Percentiles rank a stretch among this genome's conserved stretches.
These are phyloP conservation scores for Balakata baccata DNA, from an alignment of 345 rosid genomes.

Conservation along the genomic window DNA sequence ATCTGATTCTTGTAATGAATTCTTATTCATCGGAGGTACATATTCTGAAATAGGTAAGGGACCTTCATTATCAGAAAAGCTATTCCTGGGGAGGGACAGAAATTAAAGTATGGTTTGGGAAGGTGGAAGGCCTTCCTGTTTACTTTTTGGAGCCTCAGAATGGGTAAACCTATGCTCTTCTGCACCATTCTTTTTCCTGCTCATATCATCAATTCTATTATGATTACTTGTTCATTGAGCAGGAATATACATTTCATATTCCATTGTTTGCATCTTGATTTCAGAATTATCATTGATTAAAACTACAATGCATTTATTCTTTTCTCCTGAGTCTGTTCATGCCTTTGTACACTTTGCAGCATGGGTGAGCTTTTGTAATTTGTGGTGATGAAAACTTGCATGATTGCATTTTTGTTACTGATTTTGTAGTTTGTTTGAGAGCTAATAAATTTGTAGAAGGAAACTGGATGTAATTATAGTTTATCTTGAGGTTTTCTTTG, in stretches of 20 bases:
- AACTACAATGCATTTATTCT: background rate
- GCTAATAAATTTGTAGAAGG: background rate
- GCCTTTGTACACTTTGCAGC: background rate
- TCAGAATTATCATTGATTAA: background rate
- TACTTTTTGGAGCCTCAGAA: slow-evolving; percentile 89
- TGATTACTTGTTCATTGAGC: background rate
- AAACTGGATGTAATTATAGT: background rate
- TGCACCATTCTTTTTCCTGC: background rate
- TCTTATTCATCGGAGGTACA: slow-evolving; percentile 4
- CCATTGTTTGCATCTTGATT: too few species aligned
- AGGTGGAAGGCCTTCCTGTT: slow-evolving; percentile 87
- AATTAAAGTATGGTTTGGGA: slow-evolving; percentile 86
- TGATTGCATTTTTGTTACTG: background rate
- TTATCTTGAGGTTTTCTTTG: background rate
- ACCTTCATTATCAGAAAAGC: slow-evolving; percentile 55
- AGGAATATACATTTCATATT: background rate
- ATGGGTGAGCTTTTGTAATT: background rate
- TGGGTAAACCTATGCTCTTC: slow-evolving; percentile 46
- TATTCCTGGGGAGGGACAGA: slow-evolving; percentile 84
- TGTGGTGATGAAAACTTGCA: background rate
- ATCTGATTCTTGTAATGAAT: slow-evolving; percentile 8
- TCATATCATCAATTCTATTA: background rate
- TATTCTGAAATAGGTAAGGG: slow-evolving; percentile 58
- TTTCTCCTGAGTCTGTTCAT: background rate
- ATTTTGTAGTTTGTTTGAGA: background rate